Evolutionary conservation across 176 grass and related monocot genomes (phyloP), one percentile per base, ranked within the genome.

Genomic region (Lolium multiflorum): DNA sequence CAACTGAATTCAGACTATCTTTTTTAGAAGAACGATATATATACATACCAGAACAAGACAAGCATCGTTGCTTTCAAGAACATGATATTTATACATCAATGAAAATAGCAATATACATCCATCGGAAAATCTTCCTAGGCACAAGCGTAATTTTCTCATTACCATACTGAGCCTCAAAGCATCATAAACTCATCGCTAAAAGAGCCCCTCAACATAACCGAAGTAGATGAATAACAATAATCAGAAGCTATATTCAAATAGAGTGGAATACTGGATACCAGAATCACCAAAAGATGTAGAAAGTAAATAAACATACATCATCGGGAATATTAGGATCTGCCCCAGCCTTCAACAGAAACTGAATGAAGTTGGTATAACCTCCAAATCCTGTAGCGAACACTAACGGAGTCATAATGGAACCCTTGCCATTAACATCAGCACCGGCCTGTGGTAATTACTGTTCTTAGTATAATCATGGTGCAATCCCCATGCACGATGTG

Each of bases 321-420:
- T 86, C 62, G 9, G 61, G 70, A 77, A 82, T 18, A 90, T 90
- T 90, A 50, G 83, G 83, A 51, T 88, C 41, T 59, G 86, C 86
- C 50, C 86, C 86, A 77, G 80, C 80, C 39, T 68, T 83, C 18
- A 85, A 18, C 22, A 90, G 78, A 59, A 85, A 71, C 24, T 1
- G 7, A 57, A 90, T 61, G 52, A 82, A 75, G 9, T 85, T 16
- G 54, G 88, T 90, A 68, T 60, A 82, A 15, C 83, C 88, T 24
- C 78, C 71, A 15, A 9, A 0, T 3, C 5, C 17, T 5, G 62
- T 70, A 83, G 80, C 72, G 2, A 83, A 48, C 39, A 50, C 24
- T 18, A 88, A 72, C 21, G 86, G 80, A 60, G 77, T 4, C 52
- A 5, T 0, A 69, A 24, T 0, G 35, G 48, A 56, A 70, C 69